Evolutionary conservation across 495 filamentous ascomycete genomes (phyloP).

Genomic region (Penicillium verhagenii): DNA sequence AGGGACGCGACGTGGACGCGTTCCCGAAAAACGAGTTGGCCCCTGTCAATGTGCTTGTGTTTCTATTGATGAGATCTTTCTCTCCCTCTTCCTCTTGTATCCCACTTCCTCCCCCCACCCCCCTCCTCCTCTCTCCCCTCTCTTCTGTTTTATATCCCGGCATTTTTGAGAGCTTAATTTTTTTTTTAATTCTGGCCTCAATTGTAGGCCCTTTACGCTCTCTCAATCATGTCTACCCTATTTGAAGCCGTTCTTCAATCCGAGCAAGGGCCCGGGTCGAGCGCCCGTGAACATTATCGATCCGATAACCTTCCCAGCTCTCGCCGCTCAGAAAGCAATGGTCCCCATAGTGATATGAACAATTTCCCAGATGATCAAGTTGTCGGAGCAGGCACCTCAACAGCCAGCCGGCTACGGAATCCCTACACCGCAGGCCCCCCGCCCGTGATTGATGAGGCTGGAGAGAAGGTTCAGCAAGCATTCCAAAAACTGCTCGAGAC

Average conservation of each 20-base stretch:
- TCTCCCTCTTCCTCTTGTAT: not conserved
- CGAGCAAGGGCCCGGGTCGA: slow-evolving; percentile 43
- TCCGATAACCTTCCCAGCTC: slow-evolving; percentile 47
- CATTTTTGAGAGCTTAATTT: slow-evolving; percentile 14
- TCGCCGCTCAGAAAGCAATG: slow-evolving; percentile 53
- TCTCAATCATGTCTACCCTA: slow-evolving; percentile 49
- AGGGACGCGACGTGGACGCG: slow-evolving; percentile 35
- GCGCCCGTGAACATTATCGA: slow-evolving; percentile 35
- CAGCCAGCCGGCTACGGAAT: slow-evolving; percentile 57
- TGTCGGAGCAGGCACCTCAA: slow-evolving; percentile 52
- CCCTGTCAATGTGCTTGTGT: slow-evolving; percentile 5
- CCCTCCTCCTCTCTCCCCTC: slow-evolving; percentile 5
- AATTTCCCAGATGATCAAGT: slow-evolving; percentile 62
- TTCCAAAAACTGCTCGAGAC: slow-evolving; percentile 89
- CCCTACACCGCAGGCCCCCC: slow-evolving; percentile 66
- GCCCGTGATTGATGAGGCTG: slow-evolving; percentile 82
- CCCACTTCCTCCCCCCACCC: not conserved
- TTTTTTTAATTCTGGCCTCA: slow-evolving; percentile 15
- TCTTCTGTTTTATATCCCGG: slow-evolving; percentile 1
- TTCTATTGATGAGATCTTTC: not conserved
- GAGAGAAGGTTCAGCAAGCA: slow-evolving; percentile 76
- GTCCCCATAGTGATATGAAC: slow-evolving; percentile 53
- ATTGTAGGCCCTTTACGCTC: slow-evolving; percentile 20
- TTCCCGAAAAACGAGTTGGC: slow-evolving; percentile 27
- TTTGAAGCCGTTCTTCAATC: slow-evolving; percentile 53